A percentile compares a stretch with the other conserved stretches of the same genome.
phyloP scores from a whole-genome alignment of 495 filamentous ascomycete genomes.

The Penicillium desertorum region DNA sequence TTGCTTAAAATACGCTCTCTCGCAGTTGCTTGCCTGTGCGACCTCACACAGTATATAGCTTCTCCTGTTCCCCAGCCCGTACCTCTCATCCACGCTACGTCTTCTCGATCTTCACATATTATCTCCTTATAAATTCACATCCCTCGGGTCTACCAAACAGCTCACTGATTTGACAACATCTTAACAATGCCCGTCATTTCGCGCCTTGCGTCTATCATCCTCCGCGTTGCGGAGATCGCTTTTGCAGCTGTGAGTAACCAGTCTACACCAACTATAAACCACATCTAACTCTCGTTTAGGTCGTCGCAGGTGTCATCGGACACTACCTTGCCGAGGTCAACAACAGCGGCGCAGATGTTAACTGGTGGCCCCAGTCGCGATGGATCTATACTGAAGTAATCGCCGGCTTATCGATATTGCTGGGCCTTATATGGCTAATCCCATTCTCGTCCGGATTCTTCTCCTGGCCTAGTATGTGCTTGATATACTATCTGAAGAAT shows the following conservation, averaged over 20 bases:
- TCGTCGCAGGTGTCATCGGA: constrained; percentile 59
- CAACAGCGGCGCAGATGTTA: constrained; percentile 11
- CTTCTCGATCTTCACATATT: constrained; percentile 1
- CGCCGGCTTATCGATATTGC: constrained; percentile 53
- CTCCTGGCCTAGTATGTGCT: constrained; percentile 42
- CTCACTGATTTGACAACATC: not conserved
- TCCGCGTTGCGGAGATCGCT: constrained; percentile 46
- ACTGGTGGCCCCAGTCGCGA: constrained; percentile 45
- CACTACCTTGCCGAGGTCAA: constrained; percentile 47
- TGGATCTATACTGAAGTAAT: constrained; percentile 63
- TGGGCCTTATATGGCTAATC: constrained; percentile 55
- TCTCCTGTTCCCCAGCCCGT: constrained; percentile 6
- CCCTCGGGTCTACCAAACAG: not conserved
- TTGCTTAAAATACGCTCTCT: constrained; percentile 25
- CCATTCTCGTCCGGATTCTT: constrained; percentile 51
- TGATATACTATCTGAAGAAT: not conserved
- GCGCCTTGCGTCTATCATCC: constrained; percentile 49
- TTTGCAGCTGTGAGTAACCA: constrained; percentile 40
- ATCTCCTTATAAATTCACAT: not conserved
- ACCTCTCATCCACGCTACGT: not conserved
- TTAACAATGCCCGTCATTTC: constrained; percentile 50
- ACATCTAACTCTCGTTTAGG: constrained; percentile 23
- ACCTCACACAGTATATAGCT: constrained; percentile 26
- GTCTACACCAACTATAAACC: not conserved
- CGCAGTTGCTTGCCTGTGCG: constrained; percentile 19